A percentile compares a stretch with the other conserved stretches of the same genome.
These are phyloP conservation scores for Xylaria sp. DNA, from an alignment of 495 filamentous ascomycete genomes.

Conservation along the genomic window DNA sequence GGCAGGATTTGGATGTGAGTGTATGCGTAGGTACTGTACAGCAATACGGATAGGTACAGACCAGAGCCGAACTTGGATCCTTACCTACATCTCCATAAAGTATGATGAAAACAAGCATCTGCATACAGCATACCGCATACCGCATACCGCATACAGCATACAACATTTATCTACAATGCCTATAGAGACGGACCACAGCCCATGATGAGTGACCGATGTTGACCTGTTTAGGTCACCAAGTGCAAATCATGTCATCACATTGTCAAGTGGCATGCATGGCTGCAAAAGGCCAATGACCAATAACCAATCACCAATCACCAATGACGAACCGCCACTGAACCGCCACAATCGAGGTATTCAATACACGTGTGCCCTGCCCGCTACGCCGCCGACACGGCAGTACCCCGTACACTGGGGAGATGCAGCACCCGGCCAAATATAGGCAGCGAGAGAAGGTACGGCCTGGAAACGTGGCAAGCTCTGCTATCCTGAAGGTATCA, in stretches of 20 bases:
- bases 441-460: background rate
- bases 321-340: constrained; percentile 7
- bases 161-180: background rate
- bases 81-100: too few relatives aligned
- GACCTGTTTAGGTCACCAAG: constrained; percentile 9
- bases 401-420: background rate
- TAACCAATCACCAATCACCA: background rate
- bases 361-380: background rate
- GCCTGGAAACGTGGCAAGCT: background rate
- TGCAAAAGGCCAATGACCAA: background rate
- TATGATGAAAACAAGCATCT: background rate
- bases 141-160: too few relatives aligned
- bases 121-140: too few relatives aligned
- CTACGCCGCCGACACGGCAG: too few relatives aligned
- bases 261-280: constrained; percentile 17
- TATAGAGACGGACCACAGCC: background rate
- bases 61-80: background rate
- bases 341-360: background rate
- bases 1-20: background rate
- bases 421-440: background rate
- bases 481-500: background rate
- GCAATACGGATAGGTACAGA: background rate
- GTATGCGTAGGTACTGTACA: background rate
- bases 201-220: background rate
- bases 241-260: constrained; percentile 24